phyloP scores from a whole-genome alignment of 208 protist genomes.

The Crithidia brevicula region DNA sequence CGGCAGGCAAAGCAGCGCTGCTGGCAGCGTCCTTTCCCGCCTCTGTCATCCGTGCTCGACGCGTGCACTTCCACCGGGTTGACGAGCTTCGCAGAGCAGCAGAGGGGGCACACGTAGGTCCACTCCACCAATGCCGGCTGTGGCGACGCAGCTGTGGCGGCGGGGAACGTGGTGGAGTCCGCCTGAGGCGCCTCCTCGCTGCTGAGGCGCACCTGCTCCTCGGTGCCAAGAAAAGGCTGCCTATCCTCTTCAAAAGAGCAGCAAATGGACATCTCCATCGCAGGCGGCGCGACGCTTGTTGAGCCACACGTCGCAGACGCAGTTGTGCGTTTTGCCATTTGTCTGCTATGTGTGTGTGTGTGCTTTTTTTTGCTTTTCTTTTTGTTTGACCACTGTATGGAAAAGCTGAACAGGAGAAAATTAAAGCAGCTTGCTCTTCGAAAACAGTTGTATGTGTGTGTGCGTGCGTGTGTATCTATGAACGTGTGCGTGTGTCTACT shows the following conservation, averaged over 20 bases:
- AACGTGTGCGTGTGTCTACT: too few species aligned
- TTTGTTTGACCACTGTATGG: too few species aligned
- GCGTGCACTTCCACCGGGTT: constrained; percentile 53
- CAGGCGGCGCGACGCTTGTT: neutral
- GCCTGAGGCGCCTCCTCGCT: constrained; percentile 3
- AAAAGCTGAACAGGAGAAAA: too few species aligned
- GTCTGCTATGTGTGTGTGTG: neutral
- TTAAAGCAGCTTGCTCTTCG: too few species aligned
- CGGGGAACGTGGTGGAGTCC: neutral
- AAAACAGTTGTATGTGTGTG: too few species aligned
- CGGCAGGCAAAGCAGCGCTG: constrained; percentile 41
- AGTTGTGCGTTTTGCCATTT: constrained; percentile 15
- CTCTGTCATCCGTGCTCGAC: neutral
- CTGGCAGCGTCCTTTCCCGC: neutral
- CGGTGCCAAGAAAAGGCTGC: neutral
- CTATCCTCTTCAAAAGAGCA: neutral
- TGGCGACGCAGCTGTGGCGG: neutral
- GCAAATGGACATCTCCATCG: neutral
- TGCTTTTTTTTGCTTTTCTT: neutral
- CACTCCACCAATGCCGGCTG: neutral
- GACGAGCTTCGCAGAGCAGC: constrained; percentile 28
- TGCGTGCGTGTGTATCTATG: too few species aligned
- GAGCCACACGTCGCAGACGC: neutral
- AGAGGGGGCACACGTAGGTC: constrained; percentile 45
- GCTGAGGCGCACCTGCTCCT: constrained; percentile 20